A percentile compares a stretch with the other conserved stretches of the same genome.
phyloP scores from a whole-genome alignment of 306 rosid species.

The Castanea crenata region DNA sequence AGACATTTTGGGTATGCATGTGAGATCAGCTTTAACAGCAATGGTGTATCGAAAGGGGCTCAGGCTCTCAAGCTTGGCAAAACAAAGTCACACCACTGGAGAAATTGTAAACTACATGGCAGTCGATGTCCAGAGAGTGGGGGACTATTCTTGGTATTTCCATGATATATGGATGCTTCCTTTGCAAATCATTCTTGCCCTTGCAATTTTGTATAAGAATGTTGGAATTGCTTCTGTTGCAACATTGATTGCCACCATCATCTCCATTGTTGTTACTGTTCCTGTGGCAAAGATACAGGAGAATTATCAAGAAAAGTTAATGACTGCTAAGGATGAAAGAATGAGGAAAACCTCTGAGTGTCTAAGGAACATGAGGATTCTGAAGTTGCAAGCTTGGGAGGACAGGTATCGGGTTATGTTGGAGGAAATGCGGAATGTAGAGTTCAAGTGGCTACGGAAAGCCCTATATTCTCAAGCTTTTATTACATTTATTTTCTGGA shows the following conservation, averaged over 20 bases:
- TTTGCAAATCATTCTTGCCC: constrained; percentile 88
- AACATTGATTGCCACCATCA: constrained; percentile 82
- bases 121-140: constrained; percentile 94
- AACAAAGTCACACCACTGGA: constrained; percentile 95
- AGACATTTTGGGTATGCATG: constrained; percentile 98
- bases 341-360: constrained; percentile 98
- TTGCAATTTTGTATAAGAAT: constrained; percentile 91
- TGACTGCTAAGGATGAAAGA: constrained; percentile 98
- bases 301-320: constrained; percentile 88
- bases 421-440: constrained; percentile 94
- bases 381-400: constrained; percentile 99
- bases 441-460: constrained; percentile 89
- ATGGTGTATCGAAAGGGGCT: constrained; percentile 94
- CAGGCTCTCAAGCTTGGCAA: constrained; percentile 83
- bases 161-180: constrained; percentile 99
- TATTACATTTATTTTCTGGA: constrained; percentile 98
- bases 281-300: constrained; percentile 89
- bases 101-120: constrained; percentile 99
- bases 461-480: constrained; percentile 98
- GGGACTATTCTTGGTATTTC: constrained; percentile 97
- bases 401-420: constrained; percentile 67
- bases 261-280: constrained; percentile 80
- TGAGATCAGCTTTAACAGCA: constrained; percentile 91
- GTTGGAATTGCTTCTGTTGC: constrained; percentile 95
- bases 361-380: constrained; percentile 93